phyloP scores from a whole-genome alignment of 306 rosid species.

The Canavalia gladiata region DNA sequence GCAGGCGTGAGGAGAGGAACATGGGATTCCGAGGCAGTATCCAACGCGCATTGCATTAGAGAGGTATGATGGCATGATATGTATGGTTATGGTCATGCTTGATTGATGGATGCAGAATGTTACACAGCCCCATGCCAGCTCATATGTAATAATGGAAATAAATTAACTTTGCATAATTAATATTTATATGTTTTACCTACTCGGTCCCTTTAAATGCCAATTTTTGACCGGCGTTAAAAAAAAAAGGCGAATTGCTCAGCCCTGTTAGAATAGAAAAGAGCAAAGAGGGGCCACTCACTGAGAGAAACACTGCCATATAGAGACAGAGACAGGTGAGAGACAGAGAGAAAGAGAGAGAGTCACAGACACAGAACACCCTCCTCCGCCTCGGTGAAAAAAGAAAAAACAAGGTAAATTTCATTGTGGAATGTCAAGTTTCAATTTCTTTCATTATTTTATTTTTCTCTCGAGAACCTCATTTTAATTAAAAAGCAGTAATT shows the following conservation, averaged over 20 bases:
- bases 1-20: background rate
- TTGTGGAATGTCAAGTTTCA: conserved; percentile 6
- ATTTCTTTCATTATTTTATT: background rate
- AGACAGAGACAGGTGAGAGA: conserved; percentile 14
- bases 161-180: conserved; percentile 14
- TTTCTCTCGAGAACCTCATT: conserved; percentile 27
- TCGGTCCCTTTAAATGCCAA: conserved; percentile 40
- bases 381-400: conserved; percentile 42
- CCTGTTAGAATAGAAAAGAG: conserved; percentile 30
- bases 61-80: conserved; percentile 3
- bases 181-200: conserved; percentile 50
- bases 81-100: conserved; percentile 22
- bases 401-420: conserved; percentile 43
- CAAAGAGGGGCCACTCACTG: conserved; percentile 46
- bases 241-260: conserved; percentile 41
- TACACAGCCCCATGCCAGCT: conserved; percentile 37
- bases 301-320: conserved; percentile 11
- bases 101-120: background rate
- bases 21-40: background rate
- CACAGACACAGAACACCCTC: conserved; percentile 34
- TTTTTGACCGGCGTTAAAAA: conserved; percentile 54
- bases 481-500: background rate
- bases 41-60: background rate
- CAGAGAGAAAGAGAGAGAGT: conserved; percentile 34
- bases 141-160: background rate